A percentile compares a stretch with the other conserved stretches of the same genome.
These are phyloP conservation scores for Knufia fluminis DNA, from an alignment of 2,329 filamentous ascomycete species.

Conservation along the genomic window DNA sequence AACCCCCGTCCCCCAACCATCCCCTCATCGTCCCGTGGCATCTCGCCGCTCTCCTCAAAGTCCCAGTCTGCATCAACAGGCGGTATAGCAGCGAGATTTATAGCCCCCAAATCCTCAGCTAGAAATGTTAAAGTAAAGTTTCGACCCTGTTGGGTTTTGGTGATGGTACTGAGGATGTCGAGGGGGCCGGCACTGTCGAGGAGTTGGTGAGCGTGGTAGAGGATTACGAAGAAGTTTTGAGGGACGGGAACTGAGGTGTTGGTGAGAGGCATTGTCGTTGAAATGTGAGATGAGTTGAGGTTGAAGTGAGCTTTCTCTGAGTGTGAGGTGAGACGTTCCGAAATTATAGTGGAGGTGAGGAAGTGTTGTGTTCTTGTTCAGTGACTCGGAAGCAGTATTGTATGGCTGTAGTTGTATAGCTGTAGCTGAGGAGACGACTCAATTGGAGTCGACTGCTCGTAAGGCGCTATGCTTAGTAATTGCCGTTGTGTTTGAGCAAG, in stretches of 20 bases:
- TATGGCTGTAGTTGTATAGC: too few relatives aligned
- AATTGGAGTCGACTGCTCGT: too few relatives aligned
- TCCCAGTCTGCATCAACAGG: constrained; percentile 12
- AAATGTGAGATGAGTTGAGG: background rate
- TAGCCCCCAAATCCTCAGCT: constrained; percentile 26
- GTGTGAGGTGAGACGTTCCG: background rate
- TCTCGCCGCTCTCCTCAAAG: constrained; percentile 17
- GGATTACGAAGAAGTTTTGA: constrained; percentile 13
- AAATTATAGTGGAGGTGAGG: background rate
- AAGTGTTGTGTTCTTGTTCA: too few relatives aligned
- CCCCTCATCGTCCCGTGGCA: constrained; percentile 11
- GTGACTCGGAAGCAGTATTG: too few relatives aligned
- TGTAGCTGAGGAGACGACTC: too few relatives aligned
- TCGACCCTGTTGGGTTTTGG: constrained; percentile 15
- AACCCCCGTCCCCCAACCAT: constrained; percentile 19
- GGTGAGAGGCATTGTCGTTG: constrained; percentile 4
- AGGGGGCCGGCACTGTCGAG: constrained; percentile 39
- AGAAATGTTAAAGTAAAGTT: constrained; percentile 25
- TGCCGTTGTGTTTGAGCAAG: too few relatives aligned
- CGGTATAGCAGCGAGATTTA: constrained; percentile 24
- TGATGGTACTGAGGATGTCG: constrained; percentile 34
- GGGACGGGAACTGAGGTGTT: background rate
- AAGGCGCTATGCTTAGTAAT: too few relatives aligned
- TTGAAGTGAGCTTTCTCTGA: background rate
- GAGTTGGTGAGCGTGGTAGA: constrained; percentile 36